phyloP scores from a whole-genome alignment of 306 rosid species.

The Notholithocarpus densiflorus region DNA sequence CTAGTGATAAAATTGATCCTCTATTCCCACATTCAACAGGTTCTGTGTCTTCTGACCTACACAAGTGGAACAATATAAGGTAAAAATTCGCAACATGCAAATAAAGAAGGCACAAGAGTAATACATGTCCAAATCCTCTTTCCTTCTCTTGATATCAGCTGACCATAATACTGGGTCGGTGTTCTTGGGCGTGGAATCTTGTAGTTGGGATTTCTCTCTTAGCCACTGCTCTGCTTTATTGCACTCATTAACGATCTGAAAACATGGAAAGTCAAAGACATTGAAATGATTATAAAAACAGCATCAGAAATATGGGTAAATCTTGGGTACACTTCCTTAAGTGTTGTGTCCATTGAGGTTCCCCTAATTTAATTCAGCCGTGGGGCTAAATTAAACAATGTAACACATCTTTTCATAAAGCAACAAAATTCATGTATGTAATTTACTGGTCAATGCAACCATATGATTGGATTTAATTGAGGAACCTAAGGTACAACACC shows the following conservation, averaged over 20 bases:
- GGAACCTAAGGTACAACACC: too few species aligned
- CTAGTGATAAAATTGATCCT: neutral
- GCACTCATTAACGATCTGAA: constrained; percentile 57
- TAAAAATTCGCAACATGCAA: neutral
- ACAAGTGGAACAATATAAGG: neutral
- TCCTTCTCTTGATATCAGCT: constrained; percentile 54
- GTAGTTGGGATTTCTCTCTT: constrained; percentile 58
- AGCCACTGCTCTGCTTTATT: constrained; percentile 71
- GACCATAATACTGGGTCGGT: constrained; percentile 61
- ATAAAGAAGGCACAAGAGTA: constrained; percentile 16
- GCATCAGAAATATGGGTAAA: neutral
- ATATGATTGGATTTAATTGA: too few species aligned
- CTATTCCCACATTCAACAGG: neutral
- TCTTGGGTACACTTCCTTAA: too few species aligned
- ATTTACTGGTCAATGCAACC: too few species aligned
- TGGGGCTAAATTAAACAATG: too few species aligned
- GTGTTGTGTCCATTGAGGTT: too few species aligned
- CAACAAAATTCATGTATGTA: too few species aligned
- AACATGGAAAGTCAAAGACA: constrained; percentile 2
- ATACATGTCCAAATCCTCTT: constrained; percentile 61
- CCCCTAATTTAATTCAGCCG: too few species aligned
- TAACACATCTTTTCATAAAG: too few species aligned
- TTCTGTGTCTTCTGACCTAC: neutral
- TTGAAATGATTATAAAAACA: constrained; percentile 6
- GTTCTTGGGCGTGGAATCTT: constrained; percentile 62